Evolutionary conservation across 1,284 basidiomycete genomes (phyloP).

Genomic region (Sporisorium sorghi): DNA sequence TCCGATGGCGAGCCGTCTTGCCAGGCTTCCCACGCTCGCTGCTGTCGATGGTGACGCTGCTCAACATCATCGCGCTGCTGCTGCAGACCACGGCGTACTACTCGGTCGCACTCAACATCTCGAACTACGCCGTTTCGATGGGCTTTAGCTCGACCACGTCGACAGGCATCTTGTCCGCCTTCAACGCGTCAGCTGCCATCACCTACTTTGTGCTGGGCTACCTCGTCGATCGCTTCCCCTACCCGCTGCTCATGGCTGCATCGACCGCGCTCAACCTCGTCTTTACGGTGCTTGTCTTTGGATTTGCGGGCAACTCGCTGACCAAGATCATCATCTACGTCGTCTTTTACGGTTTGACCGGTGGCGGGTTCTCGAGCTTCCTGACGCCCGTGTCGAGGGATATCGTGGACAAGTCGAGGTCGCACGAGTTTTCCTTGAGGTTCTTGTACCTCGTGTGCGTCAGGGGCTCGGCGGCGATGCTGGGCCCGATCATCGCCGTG

Average conservation of each 20-base stretch:
- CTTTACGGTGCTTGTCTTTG: conserved; percentile 51
- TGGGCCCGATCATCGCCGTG: conserved; percentile 57
- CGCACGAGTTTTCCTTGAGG: conserved; percentile 26
- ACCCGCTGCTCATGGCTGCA: conserved; percentile 51
- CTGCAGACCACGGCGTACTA: conserved; percentile 53
- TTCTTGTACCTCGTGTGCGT: conserved; percentile 42
- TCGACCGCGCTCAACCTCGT: conserved; percentile 43
- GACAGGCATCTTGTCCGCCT: conserved; percentile 55
- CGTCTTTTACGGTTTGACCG: conserved; percentile 53
- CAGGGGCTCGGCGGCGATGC: conserved; percentile 49
- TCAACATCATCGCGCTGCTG: conserved; percentile 31
- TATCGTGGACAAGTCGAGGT: conserved; percentile 19
- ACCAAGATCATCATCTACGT: conserved; percentile 55
- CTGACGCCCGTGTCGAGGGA: conserved; percentile 44
- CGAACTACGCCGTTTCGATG: conserved; percentile 49
- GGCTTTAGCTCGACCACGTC: conserved; percentile 47
- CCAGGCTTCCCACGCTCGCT: conserved; percentile 38
- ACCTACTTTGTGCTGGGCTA: conserved; percentile 53
- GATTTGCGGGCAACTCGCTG: conserved; percentile 52
- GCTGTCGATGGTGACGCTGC: conserved; percentile 20
- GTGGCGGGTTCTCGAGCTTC: conserved; percentile 40
- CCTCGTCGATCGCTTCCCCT: conserved; percentile 51
- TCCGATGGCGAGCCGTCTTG: conserved; percentile 25
- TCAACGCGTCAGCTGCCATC: conserved; percentile 56
- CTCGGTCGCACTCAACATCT: conserved; percentile 59